Evolutionary conservation across 495 filamentous ascomycete genomes (phyloP).

Genomic region (Antarctomyces pellizariae): DNA sequence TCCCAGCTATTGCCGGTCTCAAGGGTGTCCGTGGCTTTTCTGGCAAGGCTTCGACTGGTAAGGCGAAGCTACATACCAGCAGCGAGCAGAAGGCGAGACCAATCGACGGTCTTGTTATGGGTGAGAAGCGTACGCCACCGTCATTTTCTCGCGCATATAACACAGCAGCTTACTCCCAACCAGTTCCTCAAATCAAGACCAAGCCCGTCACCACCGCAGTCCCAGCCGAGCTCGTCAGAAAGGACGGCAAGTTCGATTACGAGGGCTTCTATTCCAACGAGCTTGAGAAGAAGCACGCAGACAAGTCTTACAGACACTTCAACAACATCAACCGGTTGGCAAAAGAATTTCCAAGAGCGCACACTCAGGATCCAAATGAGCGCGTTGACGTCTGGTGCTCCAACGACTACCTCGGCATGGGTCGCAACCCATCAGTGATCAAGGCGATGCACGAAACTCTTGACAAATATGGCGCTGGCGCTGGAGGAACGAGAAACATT

Average conservation of each 20-base stretch:
- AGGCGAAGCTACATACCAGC: conserved; percentile 64
- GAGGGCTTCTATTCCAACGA: conserved; percentile 71
- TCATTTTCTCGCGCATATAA: conserved; percentile 2
- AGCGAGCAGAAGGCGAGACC: conserved; percentile 45
- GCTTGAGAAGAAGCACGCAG: conserved; percentile 96
- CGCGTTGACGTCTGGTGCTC: conserved; percentile 98
- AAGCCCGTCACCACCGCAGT: conserved; percentile 5
- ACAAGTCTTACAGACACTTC: conserved; percentile 99
- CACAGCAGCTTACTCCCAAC: conserved; percentile 5
- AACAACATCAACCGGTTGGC: conserved; percentile 99
- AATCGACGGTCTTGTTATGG: conserved; percentile 37
- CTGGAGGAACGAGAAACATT: conserved; percentile 90
- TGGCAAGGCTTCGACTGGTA: conserved; percentile 23
- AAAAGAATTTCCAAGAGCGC: conserved; percentile 85
- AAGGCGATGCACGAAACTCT: conserved; percentile 85
- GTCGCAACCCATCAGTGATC: conserved; percentile 67
- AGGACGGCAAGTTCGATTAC: conserved; percentile 55
- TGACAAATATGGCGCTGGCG: conserved; percentile 84
- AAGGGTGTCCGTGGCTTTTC: conserved; percentile 21
- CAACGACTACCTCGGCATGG: conserved; percentile 98
- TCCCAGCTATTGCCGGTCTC: conserved; percentile 17
- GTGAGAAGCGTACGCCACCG: conserved; percentile 31
- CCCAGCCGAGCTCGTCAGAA: conserved; percentile 5
- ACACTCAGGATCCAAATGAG: conserved; percentile 65
- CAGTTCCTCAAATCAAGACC: conserved; percentile 6